These are phyloP conservation scores for Trichoderma polysporum DNA, from an alignment of 2,329 filamentous ascomycete genomes.

Conservation along the genomic window DNA sequence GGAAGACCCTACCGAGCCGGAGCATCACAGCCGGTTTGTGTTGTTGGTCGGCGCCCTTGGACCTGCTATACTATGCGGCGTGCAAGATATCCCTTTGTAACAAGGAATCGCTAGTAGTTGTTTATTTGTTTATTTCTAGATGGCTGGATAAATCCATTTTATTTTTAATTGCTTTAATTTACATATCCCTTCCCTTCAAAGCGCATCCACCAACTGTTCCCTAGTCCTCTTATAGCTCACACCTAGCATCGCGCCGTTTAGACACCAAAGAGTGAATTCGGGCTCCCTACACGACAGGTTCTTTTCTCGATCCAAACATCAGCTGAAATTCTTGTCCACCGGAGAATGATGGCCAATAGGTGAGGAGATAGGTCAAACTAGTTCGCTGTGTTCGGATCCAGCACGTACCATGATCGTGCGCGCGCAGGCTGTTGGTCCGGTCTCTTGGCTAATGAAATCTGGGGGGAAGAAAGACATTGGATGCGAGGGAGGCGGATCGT, in stretches of 20 bases:
- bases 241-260: neutral
- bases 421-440: neutral
- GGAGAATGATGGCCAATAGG: neutral
- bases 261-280: too few species aligned
- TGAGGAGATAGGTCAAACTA: neutral
- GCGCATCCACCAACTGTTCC: neutral
- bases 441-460: neutral
- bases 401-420: neutral
- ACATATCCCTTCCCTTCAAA: neutral
- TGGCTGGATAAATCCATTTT: too few species aligned
- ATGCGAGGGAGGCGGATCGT: conserved; percentile 17
- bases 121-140: neutral
- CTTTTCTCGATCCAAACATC: neutral
- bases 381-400: neutral
- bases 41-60: neutral
- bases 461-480: neutral
- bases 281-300: neutral
- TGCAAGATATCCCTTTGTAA: conserved; percentile 1
- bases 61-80: neutral
- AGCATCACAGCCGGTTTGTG: neutral
- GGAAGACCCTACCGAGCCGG: neutral
- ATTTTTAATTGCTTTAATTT: neutral
- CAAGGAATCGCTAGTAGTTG: neutral
- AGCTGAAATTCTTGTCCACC: neutral
- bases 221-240: too few species aligned